Evolutionary conservation across 495 filamentous ascomycete genomes (phyloP), one percentile per base, ranked within the genome.

Genomic region (Bacidia gigantensis): DNA sequence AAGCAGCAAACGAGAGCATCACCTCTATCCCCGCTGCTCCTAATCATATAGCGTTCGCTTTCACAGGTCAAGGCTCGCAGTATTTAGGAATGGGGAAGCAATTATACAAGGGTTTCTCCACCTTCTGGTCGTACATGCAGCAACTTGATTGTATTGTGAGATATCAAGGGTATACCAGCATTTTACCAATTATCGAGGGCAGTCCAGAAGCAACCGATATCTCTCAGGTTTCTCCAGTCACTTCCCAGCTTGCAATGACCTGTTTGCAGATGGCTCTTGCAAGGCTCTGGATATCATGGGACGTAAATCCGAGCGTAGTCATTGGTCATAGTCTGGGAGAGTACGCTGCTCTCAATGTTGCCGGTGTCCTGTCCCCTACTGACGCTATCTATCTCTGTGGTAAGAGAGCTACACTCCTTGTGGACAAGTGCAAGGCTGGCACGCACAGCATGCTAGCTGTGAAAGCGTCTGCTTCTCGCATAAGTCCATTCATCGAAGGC

Each of bases 261-360:
- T 80, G 80, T 14, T 78, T 86, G 55, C 77, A 87, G 65, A 83
- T 87, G 68, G 83, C 84, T 2, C 71, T 86, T 22, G 79, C 79
- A 11, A 72, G 71, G 25, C 71, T 86, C 46, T 87, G 84, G 83
- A 60, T 51, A 21, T 79, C 81, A 3, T 85, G 81, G 77, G 83
- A 81, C 46, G 69, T 88, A 56, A 74, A 66, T 25, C 84, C 84
- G 12, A 70, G 70, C 54, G 79, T 72, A 22, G 82, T 87, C 10
- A 66, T 87, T 46, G 84, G 84, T 43, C 84, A 89, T 67, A 86
- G 82, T 61, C 51, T 74, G 10, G 84, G 84, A 46, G 85, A 89
- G 67, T 88, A 87, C 62, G 83, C 84, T 38, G 84, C 84, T 24
- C 70, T 88, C 3, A 71, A 85, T 56, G 74, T 78, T 24, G 77